Evolutionary conservation across 129 eudicot species (phyloP).

Genomic region (Lactuca sativa): DNA sequence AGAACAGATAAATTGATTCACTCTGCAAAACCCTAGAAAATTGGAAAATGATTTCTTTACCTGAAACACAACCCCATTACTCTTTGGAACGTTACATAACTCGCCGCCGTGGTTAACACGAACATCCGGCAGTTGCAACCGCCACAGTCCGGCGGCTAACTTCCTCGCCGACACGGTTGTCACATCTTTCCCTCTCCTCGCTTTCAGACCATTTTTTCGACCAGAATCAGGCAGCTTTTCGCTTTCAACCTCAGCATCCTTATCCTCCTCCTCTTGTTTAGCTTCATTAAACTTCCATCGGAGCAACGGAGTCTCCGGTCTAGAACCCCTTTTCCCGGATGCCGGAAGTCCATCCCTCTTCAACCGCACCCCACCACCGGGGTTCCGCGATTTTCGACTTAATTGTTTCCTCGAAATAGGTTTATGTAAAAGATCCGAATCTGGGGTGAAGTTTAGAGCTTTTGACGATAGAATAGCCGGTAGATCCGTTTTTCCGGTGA

Average conservation of each 20-base stretch:
- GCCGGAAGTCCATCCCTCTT: constrained; percentile 43
- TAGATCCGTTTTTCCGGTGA: constrained; percentile 51
- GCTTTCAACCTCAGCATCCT: constrained; percentile 20
- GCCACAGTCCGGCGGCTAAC: constrained; percentile 78
- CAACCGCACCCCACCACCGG: constrained; percentile 49
- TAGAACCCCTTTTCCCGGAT: constrained; percentile 37
- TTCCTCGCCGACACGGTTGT: constrained; percentile 63
- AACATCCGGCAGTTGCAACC: constrained; percentile 62
- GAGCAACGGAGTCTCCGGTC: constrained; percentile 68
- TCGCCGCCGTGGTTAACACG: constrained; percentile 28
- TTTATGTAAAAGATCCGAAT: constrained; percentile 54
- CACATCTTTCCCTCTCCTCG: constrained; percentile 25
- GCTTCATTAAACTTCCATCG: constrained; percentile 64
- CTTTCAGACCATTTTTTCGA: constrained; percentile 51
- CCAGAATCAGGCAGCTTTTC: constrained; percentile 26
- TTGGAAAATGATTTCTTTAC: constrained; percentile 32
- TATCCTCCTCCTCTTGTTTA: constrained; percentile 29
- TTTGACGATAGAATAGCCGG: constrained; percentile 36
- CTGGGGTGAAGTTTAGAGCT: constrained; percentile 35
- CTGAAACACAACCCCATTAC: constrained; percentile 54
- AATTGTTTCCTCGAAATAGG: constrained; percentile 44
- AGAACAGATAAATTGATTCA: constrained; percentile 5
- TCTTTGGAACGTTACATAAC: constrained; percentile 23
- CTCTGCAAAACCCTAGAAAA: constrained; percentile 24
- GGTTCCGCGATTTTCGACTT: constrained; percentile 32